These are phyloP conservation scores for Kockovaella imperatae DNA, from an alignment of 768 basidiomycete genomes.

Conservation along the genomic window DNA sequence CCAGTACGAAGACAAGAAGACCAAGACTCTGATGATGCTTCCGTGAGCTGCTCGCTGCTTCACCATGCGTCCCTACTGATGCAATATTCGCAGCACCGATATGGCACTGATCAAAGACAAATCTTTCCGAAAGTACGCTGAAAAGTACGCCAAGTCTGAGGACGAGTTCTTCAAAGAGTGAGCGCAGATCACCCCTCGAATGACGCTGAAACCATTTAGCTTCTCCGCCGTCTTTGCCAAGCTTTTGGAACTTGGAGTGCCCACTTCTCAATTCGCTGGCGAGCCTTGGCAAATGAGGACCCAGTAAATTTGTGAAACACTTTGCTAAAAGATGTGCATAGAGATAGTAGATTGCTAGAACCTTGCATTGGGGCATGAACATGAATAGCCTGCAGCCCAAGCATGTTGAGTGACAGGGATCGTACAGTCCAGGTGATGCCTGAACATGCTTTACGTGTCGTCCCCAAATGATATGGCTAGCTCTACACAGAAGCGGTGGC, in stretches of 20 bases:
- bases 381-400: too few relatives aligned
- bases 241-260: slow-evolving; percentile 91
- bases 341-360: too few relatives aligned
- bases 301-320: too few relatives aligned
- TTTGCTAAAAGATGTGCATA: slow-evolving; percentile 1
- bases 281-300: slow-evolving; percentile 68
- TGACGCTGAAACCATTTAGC: slow-evolving; percentile 47
- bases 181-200: slow-evolving; percentile 39
- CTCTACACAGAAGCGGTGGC: too few relatives aligned
- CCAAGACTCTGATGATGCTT: slow-evolving; percentile 85
- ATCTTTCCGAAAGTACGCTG: slow-evolving; percentile 78
- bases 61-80: not conserved
- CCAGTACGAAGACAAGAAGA: slow-evolving; percentile 88
- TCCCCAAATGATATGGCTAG: too few relatives aligned
- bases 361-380: too few relatives aligned
- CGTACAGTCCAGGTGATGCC: too few relatives aligned
- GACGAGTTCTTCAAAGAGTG: slow-evolving; percentile 91
- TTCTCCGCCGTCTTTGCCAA: slow-evolving; percentile 70
- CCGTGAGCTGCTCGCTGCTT: slow-evolving; percentile 54
- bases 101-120: slow-evolving; percentile 84
- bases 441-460: too few relatives aligned
- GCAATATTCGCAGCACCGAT: slow-evolving; percentile 56
- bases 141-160: slow-evolving; percentile 77
- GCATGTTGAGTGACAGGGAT: too few relatives aligned
- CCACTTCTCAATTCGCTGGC: slow-evolving; percentile 62